Base-by-base conservation (phyloP, 495 filamentous ascomycete species). In the Extremus antarcticus region DNA sequence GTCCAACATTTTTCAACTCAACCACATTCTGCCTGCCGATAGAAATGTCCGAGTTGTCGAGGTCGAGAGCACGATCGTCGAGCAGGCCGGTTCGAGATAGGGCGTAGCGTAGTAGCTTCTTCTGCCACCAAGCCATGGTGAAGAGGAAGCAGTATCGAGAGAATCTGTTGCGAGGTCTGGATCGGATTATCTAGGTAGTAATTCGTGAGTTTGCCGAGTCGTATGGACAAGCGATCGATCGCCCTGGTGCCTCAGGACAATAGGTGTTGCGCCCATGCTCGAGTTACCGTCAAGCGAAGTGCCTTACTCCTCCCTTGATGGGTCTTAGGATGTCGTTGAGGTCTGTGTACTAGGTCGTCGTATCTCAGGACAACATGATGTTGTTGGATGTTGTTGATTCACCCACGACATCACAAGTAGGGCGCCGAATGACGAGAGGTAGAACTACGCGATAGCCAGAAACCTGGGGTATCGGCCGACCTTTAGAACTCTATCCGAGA, bases 61-160 rank as follows among this genome's bases (percentile, higher is more conserved):
- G 74, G 59, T 94, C 86, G 39, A 94, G 64, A 1, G 84, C 81
- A 62, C 90, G 80, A 24, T 83, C 83, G 62, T 96, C 90, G 23
- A 96, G 76, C 23, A 94, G 68, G 51, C 90, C 88, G 40, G 91
- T 69, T 53, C 85, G 81, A 3, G 84, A 85, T 24, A 96, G 71
- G 22, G 81, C 87, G 68, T 89, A 94, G 57, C 85, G 82, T 46
- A 95, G 75, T 53, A 92, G 72, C 51, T 61, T 59, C 47, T 57
- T 61, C 49, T 65, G 62, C 59, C 59, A 61, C 59, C 59, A 63
- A 3, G 60, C 43, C 49, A 47, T 51, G 21, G n/a, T n/a, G n/a
- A n/a, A n/a, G n/a, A n/a, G n/a, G n/a, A n/a, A n/a, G n/a, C n/a
- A n/a, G n/a, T n/a, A n/a, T n/a, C n/a, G n/a, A n/a, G n/a, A n/a